A percentile compares a stretch with the other conserved stretches of the same genome.
Evolutionary conservation across 805 yeast species (phyloP).

Genomic region (Lipomyces chichibuensis): DNA sequence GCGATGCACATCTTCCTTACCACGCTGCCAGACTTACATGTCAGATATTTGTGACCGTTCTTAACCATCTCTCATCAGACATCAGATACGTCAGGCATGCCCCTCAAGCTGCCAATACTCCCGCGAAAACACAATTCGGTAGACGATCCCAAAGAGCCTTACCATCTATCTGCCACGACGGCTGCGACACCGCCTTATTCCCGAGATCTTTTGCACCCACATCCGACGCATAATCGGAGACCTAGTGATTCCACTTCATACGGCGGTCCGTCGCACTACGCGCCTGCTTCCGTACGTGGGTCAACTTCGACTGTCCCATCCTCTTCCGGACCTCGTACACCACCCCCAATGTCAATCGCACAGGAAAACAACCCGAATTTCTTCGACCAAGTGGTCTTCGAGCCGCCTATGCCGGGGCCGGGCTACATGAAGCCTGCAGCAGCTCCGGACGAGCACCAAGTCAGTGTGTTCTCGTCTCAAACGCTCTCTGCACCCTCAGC

Average conservation of each 20-base stretch:
- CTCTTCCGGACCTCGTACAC: slow-evolving; percentile 11
- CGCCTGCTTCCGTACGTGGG: not conserved
- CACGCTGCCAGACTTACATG: not conserved
- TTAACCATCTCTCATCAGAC: not conserved
- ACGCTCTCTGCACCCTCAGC: slow-evolving; percentile 10
- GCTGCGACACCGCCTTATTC: not conserved
- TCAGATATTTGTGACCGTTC: not conserved
- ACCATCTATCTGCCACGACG: not conserved
- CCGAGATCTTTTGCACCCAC: not conserved
- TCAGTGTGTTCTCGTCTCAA: not conserved
- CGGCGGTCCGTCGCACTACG: not conserved
- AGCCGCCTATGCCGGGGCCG: slow-evolving; percentile 6
- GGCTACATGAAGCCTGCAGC: slow-evolving; percentile 5
- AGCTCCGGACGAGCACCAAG: not conserved
- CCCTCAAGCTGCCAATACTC: slow-evolving; percentile 9
- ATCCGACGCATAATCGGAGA: not conserved
- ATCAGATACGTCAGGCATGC: not conserved
- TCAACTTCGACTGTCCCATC: slow-evolving; percentile 9
- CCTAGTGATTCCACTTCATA: not conserved
- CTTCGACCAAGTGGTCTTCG: slow-evolving; percentile 9
- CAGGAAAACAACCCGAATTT: slow-evolving; percentile 1
- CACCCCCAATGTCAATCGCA: not conserved
- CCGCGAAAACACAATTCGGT: slow-evolving; percentile 10
- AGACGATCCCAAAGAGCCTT: slow-evolving; percentile 5
- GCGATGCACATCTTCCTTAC: not conserved